Conservation (phyloP, 139 green algal genomes). For the Coccomyxa sp. region DNA sequence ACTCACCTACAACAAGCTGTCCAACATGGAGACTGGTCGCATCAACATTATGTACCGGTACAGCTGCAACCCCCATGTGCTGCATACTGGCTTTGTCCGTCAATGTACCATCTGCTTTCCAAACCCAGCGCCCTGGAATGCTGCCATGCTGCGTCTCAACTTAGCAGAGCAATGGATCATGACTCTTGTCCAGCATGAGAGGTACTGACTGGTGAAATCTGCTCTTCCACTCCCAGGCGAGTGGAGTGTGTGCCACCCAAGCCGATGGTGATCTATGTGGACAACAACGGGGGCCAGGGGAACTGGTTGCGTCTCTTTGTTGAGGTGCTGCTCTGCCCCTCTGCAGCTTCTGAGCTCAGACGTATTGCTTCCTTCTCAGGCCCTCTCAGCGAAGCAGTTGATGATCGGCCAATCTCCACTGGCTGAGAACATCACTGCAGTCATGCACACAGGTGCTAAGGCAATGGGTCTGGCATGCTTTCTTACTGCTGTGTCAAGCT, state of each 20-base stretch:
- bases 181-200: neutral
- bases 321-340: neutral
- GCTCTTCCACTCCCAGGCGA: slow-evolving; percentile 17
- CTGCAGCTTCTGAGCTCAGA: no score
- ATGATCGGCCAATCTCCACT: no score
- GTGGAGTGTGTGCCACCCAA: slow-evolving; percentile 28
- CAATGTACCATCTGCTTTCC: neutral
- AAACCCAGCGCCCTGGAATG: neutral
- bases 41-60: slow-evolving; percentile 2
- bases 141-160: neutral
- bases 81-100: neutral
- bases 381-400: neutral
- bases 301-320: slow-evolving; percentile 31
- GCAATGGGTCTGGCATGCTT: neutral
- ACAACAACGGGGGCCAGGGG: slow-evolving; percentile 17
- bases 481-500: neutral
- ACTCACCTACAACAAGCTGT: slow-evolving; percentile 43
- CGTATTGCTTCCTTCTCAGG: neutral
- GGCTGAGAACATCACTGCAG: no score
- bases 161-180: neutral
- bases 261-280: slow-evolving; percentile 15
- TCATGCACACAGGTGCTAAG: neutral
- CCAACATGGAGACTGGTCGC: neutral
- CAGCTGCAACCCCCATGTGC: neutral
- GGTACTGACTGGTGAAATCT: neutral